These are phyloP conservation scores for Moelleriella libera DNA, from an alignment of 2,329 filamentous ascomycete genomes.

Conservation along the genomic window DNA sequence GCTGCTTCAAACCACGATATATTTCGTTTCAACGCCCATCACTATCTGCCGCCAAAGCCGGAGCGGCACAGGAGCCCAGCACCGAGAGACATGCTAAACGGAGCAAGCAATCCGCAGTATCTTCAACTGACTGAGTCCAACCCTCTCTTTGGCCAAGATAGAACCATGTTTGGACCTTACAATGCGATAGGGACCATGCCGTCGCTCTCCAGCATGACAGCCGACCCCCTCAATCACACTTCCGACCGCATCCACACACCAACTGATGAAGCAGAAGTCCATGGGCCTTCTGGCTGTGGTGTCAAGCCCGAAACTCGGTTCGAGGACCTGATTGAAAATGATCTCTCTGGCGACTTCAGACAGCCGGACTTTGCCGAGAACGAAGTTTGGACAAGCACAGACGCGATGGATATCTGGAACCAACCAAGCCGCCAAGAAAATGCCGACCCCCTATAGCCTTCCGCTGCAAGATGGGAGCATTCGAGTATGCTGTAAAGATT, in stretches of 20 bases:
- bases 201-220: conserved; percentile 12
- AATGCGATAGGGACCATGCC: conserved; percentile 9
- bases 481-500: too few relatives aligned
- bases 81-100: conserved; percentile 8
- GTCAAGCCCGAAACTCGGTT: conserved; percentile 14
- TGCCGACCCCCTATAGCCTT: too few relatives aligned
- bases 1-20: conserved; percentile 7
- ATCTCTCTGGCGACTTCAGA: conserved; percentile 10
- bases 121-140: conserved; percentile 15
- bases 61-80: conserved; percentile 10
- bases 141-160: conserved; percentile 18
- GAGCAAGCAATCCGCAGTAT: conserved; percentile 11
- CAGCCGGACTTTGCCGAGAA: conserved; percentile 7
- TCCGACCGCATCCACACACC: conserved; percentile 7
- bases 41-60: conserved; percentile 13
- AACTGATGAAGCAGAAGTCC: conserved; percentile 6
- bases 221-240: conserved; percentile 15
- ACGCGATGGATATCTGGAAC: conserved; percentile 3
- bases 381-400: conserved; percentile 4
- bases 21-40: conserved; percentile 3
- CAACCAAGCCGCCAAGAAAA: background rate
- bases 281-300: conserved; percentile 1
- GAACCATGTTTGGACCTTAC: conserved; percentile 14
- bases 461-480: too few relatives aligned
- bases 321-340: conserved; percentile 11